Evolutionary conservation across 2,329 filamentous ascomycete genomes (phyloP), one percentile per base, ranked within the genome.

Genomic region (Stromatinia cepivora): DNA sequence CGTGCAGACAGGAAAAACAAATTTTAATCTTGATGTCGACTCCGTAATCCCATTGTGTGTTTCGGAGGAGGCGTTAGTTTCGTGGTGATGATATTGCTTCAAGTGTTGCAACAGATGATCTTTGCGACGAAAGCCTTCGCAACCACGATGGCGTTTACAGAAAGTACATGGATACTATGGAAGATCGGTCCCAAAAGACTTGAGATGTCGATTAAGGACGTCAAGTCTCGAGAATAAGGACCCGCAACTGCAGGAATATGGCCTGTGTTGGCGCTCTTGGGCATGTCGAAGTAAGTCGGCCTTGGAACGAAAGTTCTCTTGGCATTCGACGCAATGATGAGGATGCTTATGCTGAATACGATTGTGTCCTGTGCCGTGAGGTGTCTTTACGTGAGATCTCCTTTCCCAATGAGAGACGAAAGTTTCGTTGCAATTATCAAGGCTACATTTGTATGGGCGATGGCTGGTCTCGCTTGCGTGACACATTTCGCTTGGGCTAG

Each of bases 31-130:
- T 0, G 62, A 53, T 13, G 50, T 28, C 36, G 34, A 22, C 3
- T 34, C n/a, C 11, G 61, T 20, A 11, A 36, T 36, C 2, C 8
- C n/a, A 3, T 9, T 20, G n/a, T 28, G 36, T 28, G 15, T 42
- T 22, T 28, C 7, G 25, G 36, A 39, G 20, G 57, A 25, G 31
- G 17, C 69, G 62, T 62, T 42, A 2, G 48, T 58, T 2, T 78
- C 75, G 20, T 78, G 76, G 50, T 79, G 76, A 71, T 82, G 80
- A 59, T 80, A 81, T 0, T 77, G 76, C 1, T 72, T 73, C 25
- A 81, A 71, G 67, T 82, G 81, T 39, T 81, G 80, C 5, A 72
- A 70, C 0, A 81, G 72, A 66, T 82, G 80, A 62, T 82, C 80
- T 8, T 71, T 75, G n/a, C 80, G 77, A 36, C 73, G 76, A 67